A percentile compares a stretch with the other conserved stretches of the same genome.
These are phyloP conservation scores for Simplicillium aogashimaense DNA, from an alignment of 2,329 filamentous ascomycete species.

Conservation along the genomic window DNA sequence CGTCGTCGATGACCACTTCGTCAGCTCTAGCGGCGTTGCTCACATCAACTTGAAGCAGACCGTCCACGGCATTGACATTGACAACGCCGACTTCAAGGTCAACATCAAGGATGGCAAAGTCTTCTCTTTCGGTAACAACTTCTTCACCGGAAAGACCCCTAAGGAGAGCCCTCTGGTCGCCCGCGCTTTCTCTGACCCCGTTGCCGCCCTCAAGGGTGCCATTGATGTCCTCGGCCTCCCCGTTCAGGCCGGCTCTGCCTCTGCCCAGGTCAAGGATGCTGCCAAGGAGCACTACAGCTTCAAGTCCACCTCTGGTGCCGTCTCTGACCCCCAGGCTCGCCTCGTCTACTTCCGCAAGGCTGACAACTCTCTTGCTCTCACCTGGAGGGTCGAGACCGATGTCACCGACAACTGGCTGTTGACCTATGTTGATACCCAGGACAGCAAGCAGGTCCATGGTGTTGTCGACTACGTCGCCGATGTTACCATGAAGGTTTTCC, in stretches of 20 bases:
- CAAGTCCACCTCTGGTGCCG: constrained; percentile 35
- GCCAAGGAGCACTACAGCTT: constrained; percentile 23
- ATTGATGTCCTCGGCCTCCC: constrained; percentile 21
- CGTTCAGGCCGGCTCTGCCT: constrained; percentile 15
- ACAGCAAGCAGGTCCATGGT: constrained; percentile 35
- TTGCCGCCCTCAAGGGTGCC: constrained; percentile 31
- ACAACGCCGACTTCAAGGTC: constrained; percentile 51
- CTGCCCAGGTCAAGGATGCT: constrained; percentile 15
- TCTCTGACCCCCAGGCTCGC: constrained; percentile 42
- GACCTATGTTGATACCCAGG: constrained; percentile 43
- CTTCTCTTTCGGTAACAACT: constrained; percentile 46
- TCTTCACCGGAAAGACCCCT: constrained; percentile 32
- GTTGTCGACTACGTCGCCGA: constrained; percentile 49
- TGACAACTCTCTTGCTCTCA: constrained; percentile 34
- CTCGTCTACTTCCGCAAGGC: constrained; percentile 43
- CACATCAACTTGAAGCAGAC: constrained; percentile 54
- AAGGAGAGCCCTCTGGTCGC: constrained; percentile 24
- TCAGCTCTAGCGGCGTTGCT: constrained; percentile 42
- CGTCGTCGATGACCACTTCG: constrained; percentile 40
- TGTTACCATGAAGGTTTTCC: constrained; percentile 45
- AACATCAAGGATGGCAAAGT: constrained; percentile 45
- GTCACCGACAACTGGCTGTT: constrained; percentile 47
- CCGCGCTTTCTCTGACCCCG: constrained; percentile 29
- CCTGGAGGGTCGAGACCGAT: constrained; percentile 51
- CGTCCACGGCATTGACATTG: constrained; percentile 45